A percentile compares a stretch with the other conserved stretches of the same genome.
These are phyloP conservation scores for Phytophthora sp. DNA, from an alignment of 352 stramenopile species.

Conservation along the genomic window DNA sequence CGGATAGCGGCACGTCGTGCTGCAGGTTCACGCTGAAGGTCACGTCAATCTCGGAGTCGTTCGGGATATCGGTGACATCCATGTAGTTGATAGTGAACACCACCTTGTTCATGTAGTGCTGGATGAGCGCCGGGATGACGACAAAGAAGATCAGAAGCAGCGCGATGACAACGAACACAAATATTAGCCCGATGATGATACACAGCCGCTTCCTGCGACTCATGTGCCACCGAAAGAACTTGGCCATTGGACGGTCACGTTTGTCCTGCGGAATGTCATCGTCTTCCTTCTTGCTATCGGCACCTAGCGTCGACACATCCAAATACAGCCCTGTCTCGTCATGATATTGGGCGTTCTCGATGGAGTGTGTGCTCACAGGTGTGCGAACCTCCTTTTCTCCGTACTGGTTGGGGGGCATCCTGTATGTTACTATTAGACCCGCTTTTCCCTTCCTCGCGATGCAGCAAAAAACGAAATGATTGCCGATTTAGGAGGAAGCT, in stretches of 20 bases:
- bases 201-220: conserved; percentile 45
- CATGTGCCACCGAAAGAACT: conserved; percentile 60
- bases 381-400: conserved; percentile 39
- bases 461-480: conserved; percentile 25
- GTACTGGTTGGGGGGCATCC: conserved; percentile 23
- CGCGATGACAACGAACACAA: conserved; percentile 46
- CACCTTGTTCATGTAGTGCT: conserved; percentile 61
- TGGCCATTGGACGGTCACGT: conserved; percentile 33
- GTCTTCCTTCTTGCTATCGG: conserved; percentile 28
- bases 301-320: conserved; percentile 21
- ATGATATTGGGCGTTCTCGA: conserved; percentile 32
- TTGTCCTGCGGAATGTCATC: conserved; percentile 25
- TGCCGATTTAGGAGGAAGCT: conserved; percentile 1
- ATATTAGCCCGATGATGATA: conserved; percentile 41
- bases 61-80: conserved; percentile 54
- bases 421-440: not conserved
- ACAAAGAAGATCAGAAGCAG: conserved; percentile 66
- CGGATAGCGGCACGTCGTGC: conserved; percentile 45
- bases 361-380: conserved; percentile 13
- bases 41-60: conserved; percentile 47
- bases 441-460: no score
- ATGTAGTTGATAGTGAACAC: conserved; percentile 65
- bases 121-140: conserved; percentile 57
- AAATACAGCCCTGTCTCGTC: conserved; percentile 21
- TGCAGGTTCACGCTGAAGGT: conserved; percentile 59